A percentile compares a stretch with the other conserved stretches of the same genome.
Conservation (phyloP, 805 yeast genomes). For the Soucietia sequanensis region DNA sequence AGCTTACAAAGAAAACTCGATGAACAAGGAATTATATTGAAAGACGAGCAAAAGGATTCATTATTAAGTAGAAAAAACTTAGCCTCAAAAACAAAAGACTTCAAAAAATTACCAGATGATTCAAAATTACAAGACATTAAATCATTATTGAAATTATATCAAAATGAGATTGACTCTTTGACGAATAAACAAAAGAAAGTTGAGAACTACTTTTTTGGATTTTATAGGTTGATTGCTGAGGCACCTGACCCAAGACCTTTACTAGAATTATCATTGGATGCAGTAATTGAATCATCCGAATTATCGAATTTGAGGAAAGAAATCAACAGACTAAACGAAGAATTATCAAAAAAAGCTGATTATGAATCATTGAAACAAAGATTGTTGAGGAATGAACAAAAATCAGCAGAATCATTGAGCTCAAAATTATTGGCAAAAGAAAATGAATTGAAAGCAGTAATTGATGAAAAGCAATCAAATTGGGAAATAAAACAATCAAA, state of each 20-base stretch:
- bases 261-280: slow-evolving; percentile 65
- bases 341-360: slow-evolving; percentile 66
- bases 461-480: slow-evolving; percentile 71
- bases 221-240: slow-evolving; percentile 76
- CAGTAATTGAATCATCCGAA: slow-evolving; percentile 56
- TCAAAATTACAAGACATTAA: slow-evolving; percentile 67
- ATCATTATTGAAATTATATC: slow-evolving; percentile 72
- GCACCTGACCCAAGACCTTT: slow-evolving; percentile 92
- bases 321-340: slow-evolving; percentile 50
- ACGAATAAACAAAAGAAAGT: slow-evolving; percentile 74
- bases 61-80: slow-evolving; percentile 69
- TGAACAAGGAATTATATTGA: slow-evolving; percentile 67
- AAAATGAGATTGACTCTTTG: slow-evolving; percentile 80
- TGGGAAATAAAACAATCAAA: slow-evolving; percentile 63
- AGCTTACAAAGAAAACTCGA: slow-evolving; percentile 72
- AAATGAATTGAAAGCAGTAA: slow-evolving; percentile 61
- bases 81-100: slow-evolving; percentile 83
- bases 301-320: slow-evolving; percentile 51
- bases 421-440: slow-evolving; percentile 67
- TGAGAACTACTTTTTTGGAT: slow-evolving; percentile 69
- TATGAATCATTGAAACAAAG: slow-evolving; percentile 72
- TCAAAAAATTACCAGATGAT: slow-evolving; percentile 66
- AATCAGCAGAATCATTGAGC: slow-evolving; percentile 52
- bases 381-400: slow-evolving; percentile 58
- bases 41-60: slow-evolving; percentile 66